Base-by-base conservation (phyloP, 140 eudicot genomes). In the Cichorium intybus region DNA sequence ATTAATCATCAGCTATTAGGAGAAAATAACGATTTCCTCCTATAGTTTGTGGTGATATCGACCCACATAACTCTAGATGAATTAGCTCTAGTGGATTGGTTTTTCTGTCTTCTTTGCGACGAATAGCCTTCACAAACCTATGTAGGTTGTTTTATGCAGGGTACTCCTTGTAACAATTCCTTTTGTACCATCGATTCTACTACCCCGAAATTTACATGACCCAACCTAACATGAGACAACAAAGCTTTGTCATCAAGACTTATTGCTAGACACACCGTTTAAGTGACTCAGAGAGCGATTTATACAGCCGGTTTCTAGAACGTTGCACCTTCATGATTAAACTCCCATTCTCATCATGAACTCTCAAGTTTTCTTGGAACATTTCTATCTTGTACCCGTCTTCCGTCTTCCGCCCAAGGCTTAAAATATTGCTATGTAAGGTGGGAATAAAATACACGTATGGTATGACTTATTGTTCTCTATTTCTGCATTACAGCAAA, bases 151-250 rank as follows among this genome's bases (percentile, higher is more conserved):
- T n/a, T n/a, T n/a, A n/a, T n/a, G n/a, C n/a, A n/a, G n/a, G n/a
- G n/a, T n/a, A n/a, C n/a, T n/a, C n/a, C n/a, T n/a, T n/a, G n/a
- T n/a, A n/a, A n/a, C n/a, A n/a, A n/a, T n/a, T n/a, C n/a, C n/a
- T n/a, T n/a, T n/a, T n/a, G n/a, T n/a, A n/a, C n/a, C n/a, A n/a
- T n/a, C n/a, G n/a, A n/a, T n/a, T n/a, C n/a, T n/a, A n/a, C n/a
- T n/a, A n/a, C n/a, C n/a, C n/a, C n/a, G n/a, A n/a, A n/a, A n/a
- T n/a, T n/a, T n/a, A n/a, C n/a, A n/a, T n/a, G n/a, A n/a, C n/a
- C n/a, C n/a, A n/a, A n/a, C n/a, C n/a, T n/a, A n/a, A n/a, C 64
- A 31, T 58, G 64, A 46, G 24, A 58, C 1, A 58, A 12, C 64
- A 46, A 58, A 4, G 24, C 64, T n/a, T 14, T 15, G 5, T 58